Evolutionary conservation across 2,329 filamentous ascomycete genomes (phyloP), one percentile per base, ranked within the genome.

Genomic region (Aspergillus awamori): DNA sequence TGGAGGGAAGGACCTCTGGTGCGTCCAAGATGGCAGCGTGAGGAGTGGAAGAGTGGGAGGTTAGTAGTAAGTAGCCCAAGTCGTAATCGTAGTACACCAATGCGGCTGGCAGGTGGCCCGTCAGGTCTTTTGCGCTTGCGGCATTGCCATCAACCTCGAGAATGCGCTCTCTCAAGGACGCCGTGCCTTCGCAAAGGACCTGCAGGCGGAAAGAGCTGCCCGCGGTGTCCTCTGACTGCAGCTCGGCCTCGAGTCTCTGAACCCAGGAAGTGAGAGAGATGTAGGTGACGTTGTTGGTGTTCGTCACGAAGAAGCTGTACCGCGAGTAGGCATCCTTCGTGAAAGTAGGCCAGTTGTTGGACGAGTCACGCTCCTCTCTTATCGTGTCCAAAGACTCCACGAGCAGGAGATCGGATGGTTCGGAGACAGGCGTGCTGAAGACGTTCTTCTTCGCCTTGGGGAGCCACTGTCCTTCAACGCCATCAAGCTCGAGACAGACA

Each of bases 391-490:
- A 61, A 0, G 78, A 79, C 62, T 82, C 80, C 10, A 82, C 71
- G 51, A 81, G 63, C 5, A 82, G 62, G 20, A 83, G 68, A 43
- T 81, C 78, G 47, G 76, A 73, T 8, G 77, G 73, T 22, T 81
- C 77, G 4, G 75, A 76, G 17, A 76, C 59, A 38, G 79, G 78
- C 11, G 76, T 74, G 26, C 70, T 74, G 66, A 81, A 81, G 1
- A 74, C 69, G 54, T 76, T 77, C 53, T 73, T 77, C 55, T 69
- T 76, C 17, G 73, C 72, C 57, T 76, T 79, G 1, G 86, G 86
- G 7, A 89, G 79, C 87, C 87, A 89, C 67, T 86, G 83, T 7
- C 84, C 86, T 65, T 87, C 81, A 2, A 89, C 81, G 0, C 86
- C 86, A 54, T 87, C 83, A 33, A 88, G 71, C 65, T 89, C 85